Evolutionary conservation across 2,329 filamentous ascomycete species (phyloP).

Genomic region (Elsinoe batatas): DNA sequence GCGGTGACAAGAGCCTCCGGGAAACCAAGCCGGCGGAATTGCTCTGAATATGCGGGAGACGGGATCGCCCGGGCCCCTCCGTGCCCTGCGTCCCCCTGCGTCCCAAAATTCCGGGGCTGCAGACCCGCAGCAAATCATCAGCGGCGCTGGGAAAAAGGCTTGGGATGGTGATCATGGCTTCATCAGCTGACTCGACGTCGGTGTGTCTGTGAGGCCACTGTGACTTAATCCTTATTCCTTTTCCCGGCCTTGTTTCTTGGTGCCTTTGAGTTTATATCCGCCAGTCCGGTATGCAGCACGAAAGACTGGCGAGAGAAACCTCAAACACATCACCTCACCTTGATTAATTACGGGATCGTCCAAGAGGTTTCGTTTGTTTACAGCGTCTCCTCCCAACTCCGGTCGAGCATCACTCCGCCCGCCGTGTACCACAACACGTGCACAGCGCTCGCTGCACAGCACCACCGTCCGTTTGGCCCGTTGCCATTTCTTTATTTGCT

Average conservation of each 20-base stretch:
- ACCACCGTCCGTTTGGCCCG: background rate
- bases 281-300: background rate
- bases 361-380: slow-evolving; percentile 10
- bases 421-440: slow-evolving; percentile 3
- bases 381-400: background rate
- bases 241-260: background rate
- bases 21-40: too few relatives aligned
- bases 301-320: background rate
- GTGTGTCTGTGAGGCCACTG: background rate
- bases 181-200: slow-evolving; percentile 6
- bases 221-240: background rate
- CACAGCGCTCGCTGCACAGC: background rate
- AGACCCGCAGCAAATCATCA: background rate
- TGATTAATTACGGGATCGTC: slow-evolving; percentile 9
- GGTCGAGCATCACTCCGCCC: slow-evolving; percentile 2
- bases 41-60: too few relatives aligned
- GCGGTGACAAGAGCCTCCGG: too few relatives aligned
- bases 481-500: slow-evolving; percentile 10
- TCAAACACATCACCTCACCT: background rate
- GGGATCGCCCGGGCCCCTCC: too few relatives aligned
- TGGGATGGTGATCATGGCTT: background rate
- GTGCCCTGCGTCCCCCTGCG: background rate
- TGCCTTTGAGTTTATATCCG: background rate
- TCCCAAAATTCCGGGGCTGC: background rate
- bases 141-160: background rate